phyloP scores from a whole-genome alignment of 2,329 filamentous ascomycete species.

The Cordyceps militaris region DNA sequence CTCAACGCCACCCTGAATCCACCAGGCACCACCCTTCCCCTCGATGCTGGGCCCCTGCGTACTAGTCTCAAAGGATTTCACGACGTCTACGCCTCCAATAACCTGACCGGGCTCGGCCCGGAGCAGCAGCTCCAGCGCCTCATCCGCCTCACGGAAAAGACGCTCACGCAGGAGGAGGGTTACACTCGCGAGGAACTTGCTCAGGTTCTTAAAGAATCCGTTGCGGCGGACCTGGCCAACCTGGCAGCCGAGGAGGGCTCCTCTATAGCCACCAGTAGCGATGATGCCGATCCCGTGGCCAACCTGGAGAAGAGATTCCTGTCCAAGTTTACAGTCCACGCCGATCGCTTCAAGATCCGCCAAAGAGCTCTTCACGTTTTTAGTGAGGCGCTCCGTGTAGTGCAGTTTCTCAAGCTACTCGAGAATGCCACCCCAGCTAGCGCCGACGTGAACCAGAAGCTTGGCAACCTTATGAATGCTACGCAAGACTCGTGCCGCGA shows the following conservation, averaged over 20 bases:
- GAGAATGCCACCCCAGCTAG: constrained; percentile 38
- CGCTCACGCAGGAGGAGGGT: constrained; percentile 70
- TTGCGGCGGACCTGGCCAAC: constrained; percentile 61
- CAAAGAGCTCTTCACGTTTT: constrained; percentile 90
- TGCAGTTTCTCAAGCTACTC: constrained; percentile 76
- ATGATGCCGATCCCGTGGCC: neutral
- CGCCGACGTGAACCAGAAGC: constrained; percentile 54
- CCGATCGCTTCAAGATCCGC: constrained; percentile 78
- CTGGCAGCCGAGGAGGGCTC: neutral
- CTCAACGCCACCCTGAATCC: constrained; percentile 53
- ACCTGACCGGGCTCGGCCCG: constrained; percentile 35
- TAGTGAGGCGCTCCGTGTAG: constrained; percentile 77
- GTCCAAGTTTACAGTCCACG: constrained; percentile 81
- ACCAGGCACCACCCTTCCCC: constrained; percentile 53
- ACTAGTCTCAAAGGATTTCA: constrained; percentile 84
- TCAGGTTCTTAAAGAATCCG: constrained; percentile 54
- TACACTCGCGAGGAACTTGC: constrained; percentile 87
- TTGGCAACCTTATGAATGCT: constrained; percentile 80
- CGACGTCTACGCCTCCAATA: constrained; percentile 52
- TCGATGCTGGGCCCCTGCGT: constrained; percentile 75
- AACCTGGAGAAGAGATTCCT: constrained; percentile 68
- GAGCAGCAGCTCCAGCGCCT: constrained; percentile 67
- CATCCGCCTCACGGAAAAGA: constrained; percentile 59
- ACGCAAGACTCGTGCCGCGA: constrained; percentile 85
- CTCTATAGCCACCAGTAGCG: neutral